Base-by-base conservation (phyloP, 768 basidiomycete species). In the Ramaria sp. region DNA sequence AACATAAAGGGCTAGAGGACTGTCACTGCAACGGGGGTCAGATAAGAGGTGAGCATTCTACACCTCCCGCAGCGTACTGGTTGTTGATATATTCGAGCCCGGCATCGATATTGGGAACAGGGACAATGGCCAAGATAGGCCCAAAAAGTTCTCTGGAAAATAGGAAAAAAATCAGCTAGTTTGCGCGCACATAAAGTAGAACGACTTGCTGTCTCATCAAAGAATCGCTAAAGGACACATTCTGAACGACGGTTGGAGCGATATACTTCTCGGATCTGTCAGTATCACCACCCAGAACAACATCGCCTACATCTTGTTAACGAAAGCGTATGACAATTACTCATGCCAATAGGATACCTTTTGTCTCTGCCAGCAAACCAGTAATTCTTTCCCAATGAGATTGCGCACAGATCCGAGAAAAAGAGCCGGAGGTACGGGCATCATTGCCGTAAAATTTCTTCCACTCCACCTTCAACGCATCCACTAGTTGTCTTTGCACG, bases 1-100 rank as follows among this genome's bases (percentile, higher is more conserved):
- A 37, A 88, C 80, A 63, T 92, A 91, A 9, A 92, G 68, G 1
- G 82, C 78, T 17, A 93, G 76, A 4, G 91, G 88, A 57, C 86
- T 78, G 39, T 85, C 84, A 37, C 86, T 87, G 20, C 27, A 11
- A 2, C 10, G n/a, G 38, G 57, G 0, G 12, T 27, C 27, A 24
- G n/a, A 42, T 19, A 22, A 3, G 22, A 22, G 19, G 19, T 10
- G 17, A 1, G 13, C 19, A 27, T 31, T 7, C 7, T 17, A 24
- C 20, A 59, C 10, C 57, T 49, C 39, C 15, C 19, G 41, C 45
- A 17, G 69, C 74, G 22, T 51, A 82, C 86, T 73, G 74, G 15
- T 68, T 67, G 61, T 84, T 84, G 53, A 91, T 76, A 56, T 81
- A 82, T 11, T 78, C 75, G 58, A 91, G 82, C 3, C 83, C 90